Base-by-base conservation (phyloP, 768 basidiomycete species). In the Leucogyrophana mollusca region DNA sequence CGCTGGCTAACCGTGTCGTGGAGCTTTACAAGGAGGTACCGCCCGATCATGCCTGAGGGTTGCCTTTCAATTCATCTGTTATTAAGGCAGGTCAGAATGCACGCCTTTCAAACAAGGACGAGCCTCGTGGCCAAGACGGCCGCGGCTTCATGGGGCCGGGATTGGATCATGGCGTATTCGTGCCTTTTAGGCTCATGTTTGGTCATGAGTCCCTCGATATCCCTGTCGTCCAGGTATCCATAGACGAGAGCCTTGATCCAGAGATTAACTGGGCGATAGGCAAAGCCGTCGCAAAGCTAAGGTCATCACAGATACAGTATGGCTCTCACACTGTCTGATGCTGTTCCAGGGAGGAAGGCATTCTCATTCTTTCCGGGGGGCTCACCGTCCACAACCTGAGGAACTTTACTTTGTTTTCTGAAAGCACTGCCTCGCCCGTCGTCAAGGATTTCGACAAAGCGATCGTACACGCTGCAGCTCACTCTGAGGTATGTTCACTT, bases 101-200 rank as follows among this genome's bases (percentile, higher is more conserved):
- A 2, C 76, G 81, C 18, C 69, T 77, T 6, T 74, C 74, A 6
- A 56, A 69, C 5, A 72, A 63, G 40, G 52, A 59, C 1, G 87
- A 90, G 58, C 39, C 71, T 16, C 77, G 87, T 11, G 87, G 87
- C 2, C 54, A 61, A 45, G 86, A 89, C 52, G 87, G 86, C 9
- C 67, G 85, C 16, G 83, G 85, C 1, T 82, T 79, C 56, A 38
- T 55, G 37, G 84, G 82, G 0, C 77, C 84, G 0, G 87, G 87
- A 5, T 64, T 89, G 1, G 87, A 89, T 57, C 87, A 89, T 55
- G 89, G 88, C 18, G 86, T 90, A 36, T 90, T 90, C 59, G 70
- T 91, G 10, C 89, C 89, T 2, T 88, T 90, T 72, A 71, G 74
- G 36, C 59, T 84, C 49, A 90, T 90, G 88, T 90, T 90, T 56